Conservation (phyloP, 169 alveolate species). For the Plasmodium coatneyi region DNA sequence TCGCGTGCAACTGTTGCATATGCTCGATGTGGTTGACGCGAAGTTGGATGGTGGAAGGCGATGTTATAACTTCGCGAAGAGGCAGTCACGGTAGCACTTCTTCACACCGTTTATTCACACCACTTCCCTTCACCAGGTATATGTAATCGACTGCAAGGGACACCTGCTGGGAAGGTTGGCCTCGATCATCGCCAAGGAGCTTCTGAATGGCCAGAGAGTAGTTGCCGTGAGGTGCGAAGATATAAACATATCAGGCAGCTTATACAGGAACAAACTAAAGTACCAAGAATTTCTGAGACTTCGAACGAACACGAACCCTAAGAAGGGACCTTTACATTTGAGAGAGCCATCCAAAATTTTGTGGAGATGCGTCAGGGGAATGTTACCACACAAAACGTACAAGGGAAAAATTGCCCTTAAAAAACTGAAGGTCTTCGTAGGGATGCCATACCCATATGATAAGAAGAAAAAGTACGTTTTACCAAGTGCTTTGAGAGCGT, state of each 20-base stretch:
- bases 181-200: constrained; percentile 98
- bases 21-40: not conserved
- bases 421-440: constrained; percentile 94
- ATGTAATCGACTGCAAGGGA: constrained; percentile 98
- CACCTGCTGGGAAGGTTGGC: constrained; percentile 99
- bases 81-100: not conserved
- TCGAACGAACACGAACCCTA: constrained; percentile 97
- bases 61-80: not conserved
- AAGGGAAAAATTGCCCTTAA: constrained; percentile 98
- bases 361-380: constrained; percentile 99
- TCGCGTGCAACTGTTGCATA: not conserved
- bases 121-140: constrained; percentile 74
- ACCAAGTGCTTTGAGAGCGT: constrained; percentile 94
- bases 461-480: constrained; percentile 93
- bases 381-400: constrained; percentile 98
- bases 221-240: constrained; percentile 98
- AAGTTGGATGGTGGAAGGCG: not conserved
- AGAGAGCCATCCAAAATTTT: constrained; percentile 97
- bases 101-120: not conserved
- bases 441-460: constrained; percentile 96
- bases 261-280: constrained; percentile 95
- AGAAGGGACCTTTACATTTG: constrained; percentile 96
- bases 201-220: constrained; percentile 97
- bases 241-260: constrained; percentile 96
- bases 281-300: constrained; percentile 95